These are phyloP conservation scores for Apiospora marii DNA, from an alignment of 2,329 filamentous ascomycete species.

Conservation along the genomic window DNA sequence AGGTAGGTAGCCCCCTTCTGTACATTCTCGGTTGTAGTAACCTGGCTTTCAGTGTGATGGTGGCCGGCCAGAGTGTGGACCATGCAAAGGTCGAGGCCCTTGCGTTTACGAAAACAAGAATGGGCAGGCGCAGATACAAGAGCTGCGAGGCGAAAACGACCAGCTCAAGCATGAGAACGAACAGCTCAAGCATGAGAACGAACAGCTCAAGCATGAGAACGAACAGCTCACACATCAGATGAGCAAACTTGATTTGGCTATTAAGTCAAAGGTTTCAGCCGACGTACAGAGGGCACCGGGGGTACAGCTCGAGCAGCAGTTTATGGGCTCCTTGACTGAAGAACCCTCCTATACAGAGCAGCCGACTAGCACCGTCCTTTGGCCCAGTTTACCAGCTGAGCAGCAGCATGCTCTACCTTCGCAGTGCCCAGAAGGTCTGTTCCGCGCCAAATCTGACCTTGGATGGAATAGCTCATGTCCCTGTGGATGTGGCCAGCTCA, in stretches of 20 bases:
- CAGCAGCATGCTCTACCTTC: neutral
- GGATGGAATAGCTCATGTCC: neutral
- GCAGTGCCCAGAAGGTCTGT: neutral
- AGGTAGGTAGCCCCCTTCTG: neutral
- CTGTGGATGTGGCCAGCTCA: neutral
- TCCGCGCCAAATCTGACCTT: neutral
- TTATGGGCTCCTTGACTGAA: neutral
- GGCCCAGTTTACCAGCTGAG: neutral
- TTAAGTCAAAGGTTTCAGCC: neutral
- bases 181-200: neutral
- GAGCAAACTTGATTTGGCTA: neutral
- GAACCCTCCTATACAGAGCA: neutral
- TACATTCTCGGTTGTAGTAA: neutral
- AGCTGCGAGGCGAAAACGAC: neutral
- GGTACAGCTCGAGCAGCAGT: neutral
- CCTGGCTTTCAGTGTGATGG: neutral
- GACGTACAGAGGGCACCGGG: neutral
- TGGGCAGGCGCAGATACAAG: neutral
- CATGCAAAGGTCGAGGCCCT: neutral
- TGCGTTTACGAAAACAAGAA: conserved; percentile 5
- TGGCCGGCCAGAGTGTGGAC: neutral
- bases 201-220: neutral
- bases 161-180: neutral
- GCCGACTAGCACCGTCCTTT: neutral
- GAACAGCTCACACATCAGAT: neutral